These are phyloP conservation scores for Drechslera avenae DNA, from an alignment of 2,329 filamentous ascomycete genomes.

Conservation along the genomic window DNA sequence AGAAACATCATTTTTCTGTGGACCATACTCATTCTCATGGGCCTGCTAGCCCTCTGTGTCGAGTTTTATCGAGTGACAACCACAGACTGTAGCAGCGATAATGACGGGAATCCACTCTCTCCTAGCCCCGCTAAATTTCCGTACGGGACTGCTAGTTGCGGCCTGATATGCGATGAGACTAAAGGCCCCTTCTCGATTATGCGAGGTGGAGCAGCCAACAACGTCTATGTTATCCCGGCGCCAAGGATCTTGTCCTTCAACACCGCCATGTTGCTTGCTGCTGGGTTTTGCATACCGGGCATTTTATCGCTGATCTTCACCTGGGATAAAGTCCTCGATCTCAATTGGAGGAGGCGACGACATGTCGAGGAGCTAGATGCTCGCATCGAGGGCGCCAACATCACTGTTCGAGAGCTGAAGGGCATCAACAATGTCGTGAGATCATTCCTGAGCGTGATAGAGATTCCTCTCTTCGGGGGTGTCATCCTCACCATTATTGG, in stretches of 20 bases:
- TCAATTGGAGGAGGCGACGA: constrained; percentile 61
- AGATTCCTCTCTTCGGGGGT: constrained; percentile 63
- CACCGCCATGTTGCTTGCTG: constrained; percentile 64
- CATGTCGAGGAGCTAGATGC: constrained; percentile 46
- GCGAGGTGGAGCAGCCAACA: constrained; percentile 60
- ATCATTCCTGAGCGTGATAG: constrained; percentile 51
- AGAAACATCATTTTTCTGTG: constrained; percentile 71
- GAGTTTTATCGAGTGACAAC: constrained; percentile 65
- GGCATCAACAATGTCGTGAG: constrained; percentile 47
- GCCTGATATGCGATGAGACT: constrained; percentile 53
- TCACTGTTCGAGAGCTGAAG: constrained; percentile 58
- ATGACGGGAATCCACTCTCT: constrained; percentile 45
- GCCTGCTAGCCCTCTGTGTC: constrained; percentile 65
- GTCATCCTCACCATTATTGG: constrained; percentile 65
- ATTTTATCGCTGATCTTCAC: constrained; percentile 66
- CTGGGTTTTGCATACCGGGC: constrained; percentile 68
- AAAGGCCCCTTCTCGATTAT: constrained; percentile 61
- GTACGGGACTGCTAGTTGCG: constrained; percentile 54
- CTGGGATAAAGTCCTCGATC: constrained; percentile 67
- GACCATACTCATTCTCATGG: constrained; percentile 65
- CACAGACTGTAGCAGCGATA: constrained; percentile 51
- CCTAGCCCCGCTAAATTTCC: constrained; percentile 51
- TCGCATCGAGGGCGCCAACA: constrained; percentile 60
- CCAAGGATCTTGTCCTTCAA: constrained; percentile 63
- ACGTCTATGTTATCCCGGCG: constrained; percentile 67